These are phyloP conservation scores for Tolypocladium ophioglossoides DNA, from an alignment of 2,329 filamentous ascomycete species.

Conservation along the genomic window DNA sequence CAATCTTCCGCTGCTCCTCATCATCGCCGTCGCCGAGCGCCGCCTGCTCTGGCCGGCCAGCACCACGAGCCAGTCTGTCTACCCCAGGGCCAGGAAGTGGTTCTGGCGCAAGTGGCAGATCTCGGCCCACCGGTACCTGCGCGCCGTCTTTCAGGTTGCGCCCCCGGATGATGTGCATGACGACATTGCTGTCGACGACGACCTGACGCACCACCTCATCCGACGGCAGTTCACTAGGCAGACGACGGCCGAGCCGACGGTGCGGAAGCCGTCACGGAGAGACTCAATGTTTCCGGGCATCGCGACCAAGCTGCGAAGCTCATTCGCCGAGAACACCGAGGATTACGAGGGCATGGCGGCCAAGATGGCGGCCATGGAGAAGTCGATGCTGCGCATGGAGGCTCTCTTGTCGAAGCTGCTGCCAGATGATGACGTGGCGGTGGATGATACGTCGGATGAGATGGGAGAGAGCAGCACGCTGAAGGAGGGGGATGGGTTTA, in stretches of 20 bases:
- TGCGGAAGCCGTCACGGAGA: constrained; percentile 30
- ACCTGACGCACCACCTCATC: constrained; percentile 47
- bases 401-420: constrained; percentile 31
- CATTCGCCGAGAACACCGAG: constrained; percentile 32
- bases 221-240: constrained; percentile 43
- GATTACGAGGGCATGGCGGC: constrained; percentile 32
- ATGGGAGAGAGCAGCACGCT: constrained; percentile 18
- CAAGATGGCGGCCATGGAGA: constrained; percentile 39
- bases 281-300: constrained; percentile 49
- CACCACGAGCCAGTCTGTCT: constrained; percentile 8
- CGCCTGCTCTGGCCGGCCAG: constrained; percentile 48
- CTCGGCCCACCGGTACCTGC: constrained; percentile 60
- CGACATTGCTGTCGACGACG: constrained; percentile 49
- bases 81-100: constrained; percentile 21
- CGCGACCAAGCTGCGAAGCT: constrained; percentile 33
- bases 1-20: constrained; percentile 63
- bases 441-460: constrained; percentile 14
- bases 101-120: constrained; percentile 62
- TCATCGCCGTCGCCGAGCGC: constrained; percentile 63
- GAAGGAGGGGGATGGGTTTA: constrained; percentile 14
- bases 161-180: constrained; percentile 51
- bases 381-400: constrained; percentile 36
- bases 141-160: constrained; percentile 61
- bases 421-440: constrained; percentile 15
- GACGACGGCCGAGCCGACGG: constrained; percentile 22